Conservation (phyloP, 2,329 filamentous ascomycete species). For the Mycosphaerella arachidis region DNA sequence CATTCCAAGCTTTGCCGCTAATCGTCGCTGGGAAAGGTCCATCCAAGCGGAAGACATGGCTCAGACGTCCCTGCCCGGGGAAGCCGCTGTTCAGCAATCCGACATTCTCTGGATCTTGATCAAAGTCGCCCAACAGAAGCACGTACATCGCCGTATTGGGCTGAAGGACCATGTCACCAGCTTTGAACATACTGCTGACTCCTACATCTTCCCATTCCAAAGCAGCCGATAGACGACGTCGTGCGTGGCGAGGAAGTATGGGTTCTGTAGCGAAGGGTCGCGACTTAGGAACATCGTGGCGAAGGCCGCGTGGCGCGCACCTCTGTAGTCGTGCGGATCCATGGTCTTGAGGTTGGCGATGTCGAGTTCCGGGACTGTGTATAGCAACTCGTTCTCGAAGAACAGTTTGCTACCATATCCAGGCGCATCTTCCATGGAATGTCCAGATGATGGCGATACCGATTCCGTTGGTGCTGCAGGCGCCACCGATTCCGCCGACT, state of each 20-base stretch:
- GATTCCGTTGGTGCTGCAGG: neutral
- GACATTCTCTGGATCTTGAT: constrained; percentile 21
- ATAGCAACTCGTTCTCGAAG: neutral
- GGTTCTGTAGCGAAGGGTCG: constrained; percentile 32
- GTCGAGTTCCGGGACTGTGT: neutral
- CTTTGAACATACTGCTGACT: constrained; percentile 28
- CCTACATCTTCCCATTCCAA: constrained; percentile 26
- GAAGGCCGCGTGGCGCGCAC: constrained; percentile 25
- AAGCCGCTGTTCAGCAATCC: constrained; percentile 30
- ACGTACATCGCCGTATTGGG: constrained; percentile 31
- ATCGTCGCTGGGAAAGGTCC: constrained; percentile 29
- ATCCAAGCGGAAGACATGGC: constrained; percentile 31
- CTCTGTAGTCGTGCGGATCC: constrained; percentile 27
- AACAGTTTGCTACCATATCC: neutral
- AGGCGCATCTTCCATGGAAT: neutral
- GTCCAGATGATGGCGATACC: neutral
- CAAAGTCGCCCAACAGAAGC: constrained; percentile 33
- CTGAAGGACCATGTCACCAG: constrained; percentile 32
- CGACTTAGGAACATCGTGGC: constrained; percentile 34
- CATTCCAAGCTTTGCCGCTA: constrained; percentile 30
- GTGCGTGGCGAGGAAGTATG: constrained; percentile 35
- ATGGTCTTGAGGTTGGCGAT: neutral
- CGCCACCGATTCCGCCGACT: too few relatives aligned
- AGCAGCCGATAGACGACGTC: constrained; percentile 33
- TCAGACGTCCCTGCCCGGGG: constrained; percentile 35